These are phyloP conservation scores for Benincasa hispida DNA, from an alignment of 306 rosid genomes.

Conservation along the genomic window DNA sequence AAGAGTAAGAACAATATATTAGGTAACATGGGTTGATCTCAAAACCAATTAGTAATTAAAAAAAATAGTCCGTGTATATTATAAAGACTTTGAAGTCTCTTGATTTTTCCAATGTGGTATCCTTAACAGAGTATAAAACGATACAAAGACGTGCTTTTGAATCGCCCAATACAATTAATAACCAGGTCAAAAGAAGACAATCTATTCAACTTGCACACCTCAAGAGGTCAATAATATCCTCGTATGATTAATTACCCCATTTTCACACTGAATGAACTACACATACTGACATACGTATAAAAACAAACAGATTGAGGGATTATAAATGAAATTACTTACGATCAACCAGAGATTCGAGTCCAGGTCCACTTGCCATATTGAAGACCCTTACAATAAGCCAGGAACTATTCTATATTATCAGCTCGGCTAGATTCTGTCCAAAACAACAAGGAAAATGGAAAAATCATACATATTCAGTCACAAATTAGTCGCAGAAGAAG, in stretches of 20 bases:
- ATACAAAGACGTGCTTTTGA: neutral
- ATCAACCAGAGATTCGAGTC: constrained; percentile 48
- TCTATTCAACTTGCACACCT: neutral
- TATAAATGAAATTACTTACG: constrained; percentile 18
- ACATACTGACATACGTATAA: neutral
- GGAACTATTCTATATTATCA: neutral
- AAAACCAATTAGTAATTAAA: too few relatives aligned
- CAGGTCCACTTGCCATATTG: constrained; percentile 33
- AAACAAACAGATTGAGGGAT: neutral
- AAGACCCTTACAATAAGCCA: neutral
- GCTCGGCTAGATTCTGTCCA: neutral
- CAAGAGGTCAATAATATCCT: neutral
- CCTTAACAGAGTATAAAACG: too few relatives aligned
- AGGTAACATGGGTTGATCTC: too few relatives aligned
- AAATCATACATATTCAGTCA: neutral
- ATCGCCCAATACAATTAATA: neutral
- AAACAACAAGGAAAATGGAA: neutral
- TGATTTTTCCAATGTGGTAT: too few relatives aligned
- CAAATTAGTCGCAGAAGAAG: neutral
- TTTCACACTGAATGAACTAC: neutral
- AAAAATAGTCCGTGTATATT: too few relatives aligned
- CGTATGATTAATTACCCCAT: neutral
- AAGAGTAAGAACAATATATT: neutral
- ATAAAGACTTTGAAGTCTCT: too few relatives aligned
- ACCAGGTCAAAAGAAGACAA: neutral